phyloP scores from a whole-genome alignment of 441 rosid species.

The Gossypium schwendimanii region DNA sequence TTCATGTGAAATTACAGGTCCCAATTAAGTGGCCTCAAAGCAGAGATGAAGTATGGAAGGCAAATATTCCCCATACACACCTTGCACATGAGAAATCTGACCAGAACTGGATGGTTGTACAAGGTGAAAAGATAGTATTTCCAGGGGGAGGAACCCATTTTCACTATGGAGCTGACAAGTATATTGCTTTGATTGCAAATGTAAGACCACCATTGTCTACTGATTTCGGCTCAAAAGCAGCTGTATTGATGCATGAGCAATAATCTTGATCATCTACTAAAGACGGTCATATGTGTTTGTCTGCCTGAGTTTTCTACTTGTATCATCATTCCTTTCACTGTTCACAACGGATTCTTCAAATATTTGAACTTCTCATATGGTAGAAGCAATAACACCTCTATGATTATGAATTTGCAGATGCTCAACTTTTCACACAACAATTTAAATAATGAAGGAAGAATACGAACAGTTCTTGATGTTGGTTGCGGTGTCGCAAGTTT shows the following conservation, averaged over 20 bases:
- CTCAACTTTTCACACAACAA: conserved; percentile 73
- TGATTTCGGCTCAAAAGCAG: background rate
- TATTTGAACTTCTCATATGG: conserved; percentile 3
- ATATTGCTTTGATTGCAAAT: conserved; percentile 88
- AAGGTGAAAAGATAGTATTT: conserved; percentile 82
- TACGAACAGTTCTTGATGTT: conserved; percentile 88
- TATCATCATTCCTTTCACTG: background rate
- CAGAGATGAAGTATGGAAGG: conserved; percentile 99
- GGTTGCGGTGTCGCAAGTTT: conserved; percentile 99
- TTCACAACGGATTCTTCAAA: background rate
- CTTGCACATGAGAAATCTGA: conserved; percentile 97
- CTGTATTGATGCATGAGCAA: background rate
- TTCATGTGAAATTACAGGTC: conserved; percentile 37
- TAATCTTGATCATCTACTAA: background rate
- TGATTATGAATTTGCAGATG: conserved; percentile 52
- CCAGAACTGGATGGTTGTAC: conserved; percentile 99
- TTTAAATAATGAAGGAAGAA: conserved; percentile 67
- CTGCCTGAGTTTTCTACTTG: background rate
- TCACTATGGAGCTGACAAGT: conserved; percentile 97
- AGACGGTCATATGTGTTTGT: background rate
- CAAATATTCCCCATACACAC: conserved; percentile 97
- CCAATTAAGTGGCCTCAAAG: conserved; percentile 99
- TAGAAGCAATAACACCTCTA: conserved; percentile 12
- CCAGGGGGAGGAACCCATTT: conserved; percentile 99
- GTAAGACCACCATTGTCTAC: conserved; percentile 36